phyloP scores from a whole-genome alignment of 169 alveolate genomes.

The Babesia bigemina region DNA sequence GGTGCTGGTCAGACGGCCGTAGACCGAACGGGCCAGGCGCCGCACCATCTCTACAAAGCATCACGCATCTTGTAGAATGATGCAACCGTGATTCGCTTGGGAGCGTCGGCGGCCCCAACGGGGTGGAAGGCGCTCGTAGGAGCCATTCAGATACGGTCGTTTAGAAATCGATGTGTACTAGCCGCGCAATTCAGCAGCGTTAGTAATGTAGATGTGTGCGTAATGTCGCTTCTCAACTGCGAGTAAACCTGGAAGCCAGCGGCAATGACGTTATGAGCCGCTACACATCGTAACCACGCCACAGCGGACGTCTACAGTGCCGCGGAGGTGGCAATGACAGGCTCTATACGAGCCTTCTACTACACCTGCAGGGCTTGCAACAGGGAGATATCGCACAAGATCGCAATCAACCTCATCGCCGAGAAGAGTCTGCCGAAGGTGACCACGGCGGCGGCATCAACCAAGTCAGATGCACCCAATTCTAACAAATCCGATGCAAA shows the following conservation, averaged over 20 bases:
- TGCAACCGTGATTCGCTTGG: neutral
- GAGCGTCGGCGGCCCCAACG: neutral
- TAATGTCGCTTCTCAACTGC: too few species aligned
- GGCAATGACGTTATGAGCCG: too few species aligned
- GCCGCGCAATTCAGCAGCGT: neutral
- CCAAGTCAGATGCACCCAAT: neutral
- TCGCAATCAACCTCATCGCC: constrained; percentile 9
- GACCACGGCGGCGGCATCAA: neutral
- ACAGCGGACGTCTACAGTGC: too few species aligned
- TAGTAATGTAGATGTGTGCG: too few species aligned
- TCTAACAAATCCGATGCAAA: neutral
- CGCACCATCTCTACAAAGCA: neutral
- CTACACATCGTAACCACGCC: too few species aligned
- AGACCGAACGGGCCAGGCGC: constrained; percentile 23
- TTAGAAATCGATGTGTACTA: neutral
- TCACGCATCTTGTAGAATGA: neutral
- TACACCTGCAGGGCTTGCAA: constrained; percentile 31
- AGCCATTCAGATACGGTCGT: neutral
- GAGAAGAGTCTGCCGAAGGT: neutral
- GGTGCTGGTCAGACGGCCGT: constrained; percentile 16
- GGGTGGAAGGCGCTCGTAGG: neutral
- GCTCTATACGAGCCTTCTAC: neutral
- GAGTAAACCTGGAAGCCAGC: too few species aligned
- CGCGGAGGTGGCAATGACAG: neutral
- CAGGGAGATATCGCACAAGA: constrained; percentile 9